These are phyloP conservation scores for Cyberlindnera galapagoensis DNA, from an alignment of 805 yeast genomes.

Conservation along the genomic window DNA sequence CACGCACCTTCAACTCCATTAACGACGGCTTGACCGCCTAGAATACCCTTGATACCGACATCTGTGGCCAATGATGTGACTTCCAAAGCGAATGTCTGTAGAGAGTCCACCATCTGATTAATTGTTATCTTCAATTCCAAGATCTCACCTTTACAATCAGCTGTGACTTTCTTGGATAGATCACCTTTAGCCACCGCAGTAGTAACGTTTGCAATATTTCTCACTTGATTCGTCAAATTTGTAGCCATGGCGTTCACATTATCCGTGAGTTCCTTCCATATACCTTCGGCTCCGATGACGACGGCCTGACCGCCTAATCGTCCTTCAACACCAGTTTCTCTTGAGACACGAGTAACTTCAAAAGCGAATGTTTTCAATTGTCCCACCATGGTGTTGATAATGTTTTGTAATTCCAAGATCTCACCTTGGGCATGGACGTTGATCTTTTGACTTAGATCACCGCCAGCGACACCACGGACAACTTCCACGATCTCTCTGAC, in stretches of 20 bases:
- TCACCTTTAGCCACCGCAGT: conserved; percentile 91
- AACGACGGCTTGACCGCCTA: conserved; percentile 89
- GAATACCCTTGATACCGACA: conserved; percentile 88
- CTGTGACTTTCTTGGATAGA: conserved; percentile 75
- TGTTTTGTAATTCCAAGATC: conserved; percentile 75
- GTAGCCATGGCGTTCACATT: conserved; percentile 92
- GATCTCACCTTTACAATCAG: conserved; percentile 88
- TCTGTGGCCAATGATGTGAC: conserved; percentile 87
- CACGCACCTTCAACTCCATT: conserved; percentile 87
- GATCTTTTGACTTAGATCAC: conserved; percentile 76
- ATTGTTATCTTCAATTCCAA: conserved; percentile 79
- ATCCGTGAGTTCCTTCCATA: conserved; percentile 86
- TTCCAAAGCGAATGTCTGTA: conserved; percentile 82
- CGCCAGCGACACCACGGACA: conserved; percentile 82
- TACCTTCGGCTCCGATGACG: conserved; percentile 81
- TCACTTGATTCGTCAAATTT: conserved; percentile 81
- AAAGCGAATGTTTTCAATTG: conserved; percentile 80
- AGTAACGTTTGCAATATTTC: conserved; percentile 83
- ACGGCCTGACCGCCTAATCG: conserved; percentile 88
- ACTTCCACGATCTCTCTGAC: conserved; percentile 89
- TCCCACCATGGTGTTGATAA: conserved; percentile 88
- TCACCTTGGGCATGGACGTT: conserved; percentile 92
- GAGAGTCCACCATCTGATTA: conserved; percentile 88
- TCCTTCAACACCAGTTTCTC: conserved; percentile 90
- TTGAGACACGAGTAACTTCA: conserved; percentile 84